Base-by-base conservation (phyloP, 768 basidiomycete species). In the Asterophora lycoperdoides region DNA sequence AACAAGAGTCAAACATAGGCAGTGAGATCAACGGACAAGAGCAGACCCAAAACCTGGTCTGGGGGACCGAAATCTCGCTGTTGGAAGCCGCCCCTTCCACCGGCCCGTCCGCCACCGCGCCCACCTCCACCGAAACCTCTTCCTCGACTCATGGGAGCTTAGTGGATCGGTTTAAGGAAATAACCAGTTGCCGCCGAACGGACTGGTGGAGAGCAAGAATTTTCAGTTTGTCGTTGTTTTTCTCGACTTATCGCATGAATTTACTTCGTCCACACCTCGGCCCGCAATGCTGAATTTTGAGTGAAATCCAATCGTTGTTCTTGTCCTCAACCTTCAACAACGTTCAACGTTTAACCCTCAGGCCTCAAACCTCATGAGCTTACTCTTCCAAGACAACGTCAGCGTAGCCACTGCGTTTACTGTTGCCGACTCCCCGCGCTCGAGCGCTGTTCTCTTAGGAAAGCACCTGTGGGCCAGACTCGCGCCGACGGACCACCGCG, bases 41-140 rank as follows among this genome's bases (percentile, higher is more conserved):
- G 64, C 74, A 42, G 56, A 85, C 89, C 89, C 35, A 90, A 64
- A 15, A 92, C 87, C 42, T 76, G 77, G 38, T 89, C 87, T 40
- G 90, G 90, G 60, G 90, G 90, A 8, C 90, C 89, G 14, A 70
- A 50, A 60, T 91, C 87, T 37, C 86, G 76, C 52, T 83, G 84
- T 54, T 80, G 76, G 56, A 80, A 85, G 38, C 85, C 84, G 34
- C 86, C 84, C 8, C 87, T 73, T n/a, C 80, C 79, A 7, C 76
- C 78, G 20, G 85, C 84, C 23, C 85, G 76, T 45, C 72, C 81
- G 73, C 78, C 75, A 39, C 82, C 73, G 60, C 84, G 72, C 51
- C 74, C 75, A 39, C 82, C 73, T 60, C 84, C 72, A 52, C 74
- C 66, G 60, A 72, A 77, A 52, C 80, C 79, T 72, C 83, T 41